phyloP scores from a whole-genome alignment of 306 rosid species.

The Malus domestica region DNA sequence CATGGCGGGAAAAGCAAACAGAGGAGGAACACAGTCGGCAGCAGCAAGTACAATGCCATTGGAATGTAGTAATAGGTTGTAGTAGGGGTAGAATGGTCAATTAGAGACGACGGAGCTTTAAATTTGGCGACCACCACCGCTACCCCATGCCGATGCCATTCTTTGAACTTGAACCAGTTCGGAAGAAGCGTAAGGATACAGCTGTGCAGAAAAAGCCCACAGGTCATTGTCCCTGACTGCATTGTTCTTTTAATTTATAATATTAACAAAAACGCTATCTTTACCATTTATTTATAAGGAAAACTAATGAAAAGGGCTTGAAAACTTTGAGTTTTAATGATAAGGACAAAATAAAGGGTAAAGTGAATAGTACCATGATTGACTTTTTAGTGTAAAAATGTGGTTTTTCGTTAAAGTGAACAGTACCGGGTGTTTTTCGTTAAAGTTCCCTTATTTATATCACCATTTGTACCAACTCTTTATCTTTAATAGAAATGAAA shows the following conservation, averaged over 20 bases:
- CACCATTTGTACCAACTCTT: too few species aligned
- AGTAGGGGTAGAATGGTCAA: constrained; percentile 34
- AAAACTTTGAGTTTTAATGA: too few species aligned
- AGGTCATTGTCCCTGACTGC: constrained; percentile 1
- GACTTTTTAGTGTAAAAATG: too few species aligned
- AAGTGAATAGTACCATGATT: too few species aligned
- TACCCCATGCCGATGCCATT: neutral
- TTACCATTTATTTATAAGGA: too few species aligned
- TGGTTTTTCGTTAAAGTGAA: too few species aligned
- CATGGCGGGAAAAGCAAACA: constrained; percentile 42
- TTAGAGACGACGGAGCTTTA: neutral
- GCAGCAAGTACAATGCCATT: constrained; percentile 2
- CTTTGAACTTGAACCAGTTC: neutral
- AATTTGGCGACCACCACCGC: neutral
- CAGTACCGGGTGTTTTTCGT: too few species aligned
- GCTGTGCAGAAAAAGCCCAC: constrained; percentile 22
- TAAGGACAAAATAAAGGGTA: too few species aligned
- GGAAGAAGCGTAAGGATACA: neutral
- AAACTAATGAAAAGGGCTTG: too few species aligned
- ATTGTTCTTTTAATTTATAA: neutral
- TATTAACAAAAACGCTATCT: too few species aligned
- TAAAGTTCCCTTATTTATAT: too few species aligned
- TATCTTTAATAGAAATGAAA: too few species aligned
- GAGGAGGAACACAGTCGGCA: constrained; percentile 1
- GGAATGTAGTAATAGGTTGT: constrained; percentile 12